Conservation (phyloP, 345 rosid genomes). For the Clausena lansium region DNA sequence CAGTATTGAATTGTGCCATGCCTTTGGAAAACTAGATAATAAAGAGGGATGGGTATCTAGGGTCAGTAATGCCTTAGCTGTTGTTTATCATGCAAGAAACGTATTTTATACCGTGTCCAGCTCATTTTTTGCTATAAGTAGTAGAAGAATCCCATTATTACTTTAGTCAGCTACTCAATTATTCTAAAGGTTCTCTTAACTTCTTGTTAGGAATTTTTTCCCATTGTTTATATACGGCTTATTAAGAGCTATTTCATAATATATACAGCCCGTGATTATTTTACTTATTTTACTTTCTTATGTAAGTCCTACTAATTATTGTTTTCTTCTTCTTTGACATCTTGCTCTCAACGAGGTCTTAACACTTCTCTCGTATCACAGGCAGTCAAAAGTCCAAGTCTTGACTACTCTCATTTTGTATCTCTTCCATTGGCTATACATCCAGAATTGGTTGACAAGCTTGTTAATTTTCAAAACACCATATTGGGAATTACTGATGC, state of each 20-base stretch:
- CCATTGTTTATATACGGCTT: background rate
- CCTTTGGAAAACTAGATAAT: background rate
- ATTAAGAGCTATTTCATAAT: background rate
- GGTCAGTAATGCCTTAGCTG: background rate
- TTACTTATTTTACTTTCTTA: background rate
- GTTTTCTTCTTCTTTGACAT: background rate
- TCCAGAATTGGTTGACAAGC: conserved; percentile 74
- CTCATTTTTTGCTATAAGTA: background rate
- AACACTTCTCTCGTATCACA: conserved; percentile 20
- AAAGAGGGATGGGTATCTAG: background rate
- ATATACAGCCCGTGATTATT: background rate
- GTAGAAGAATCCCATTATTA: background rate
- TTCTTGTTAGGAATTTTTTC: background rate
- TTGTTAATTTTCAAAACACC: conserved; percentile 63
- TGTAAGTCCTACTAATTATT: background rate
- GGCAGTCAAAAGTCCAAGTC: conserved; percentile 64
- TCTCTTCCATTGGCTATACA: conserved; percentile 90
- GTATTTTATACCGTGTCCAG: background rate
- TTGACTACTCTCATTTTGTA: conserved; percentile 83
- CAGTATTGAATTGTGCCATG: background rate
- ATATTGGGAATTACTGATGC: conserved; percentile 42
- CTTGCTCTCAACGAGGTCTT: background rate
- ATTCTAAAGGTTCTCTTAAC: background rate
- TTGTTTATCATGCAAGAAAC: background rate
- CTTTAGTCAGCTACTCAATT: background rate